Conservation (phyloP, 495 filamentous ascomycete genomes). For the Trichoderma parareesei region DNA sequence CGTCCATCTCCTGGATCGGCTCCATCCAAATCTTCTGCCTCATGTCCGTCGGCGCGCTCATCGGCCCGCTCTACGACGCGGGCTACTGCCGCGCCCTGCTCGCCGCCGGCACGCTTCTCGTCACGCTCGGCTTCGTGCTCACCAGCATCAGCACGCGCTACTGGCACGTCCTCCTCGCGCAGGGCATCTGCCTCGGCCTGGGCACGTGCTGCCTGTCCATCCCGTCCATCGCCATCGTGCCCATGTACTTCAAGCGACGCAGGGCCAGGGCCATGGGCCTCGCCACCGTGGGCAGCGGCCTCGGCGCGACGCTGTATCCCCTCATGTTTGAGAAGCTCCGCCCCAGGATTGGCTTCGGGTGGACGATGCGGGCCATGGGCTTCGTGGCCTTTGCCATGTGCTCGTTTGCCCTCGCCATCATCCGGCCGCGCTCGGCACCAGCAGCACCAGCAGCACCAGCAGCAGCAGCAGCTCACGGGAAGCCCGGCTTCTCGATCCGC, state of each 20-base stretch:
- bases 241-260: conserved; percentile 61
- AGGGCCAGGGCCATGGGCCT: conserved; percentile 61
- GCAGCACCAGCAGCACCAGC: conserved; percentile 6
- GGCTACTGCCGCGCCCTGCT: conserved; percentile 19
- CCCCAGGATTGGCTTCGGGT: conserved; percentile 51
- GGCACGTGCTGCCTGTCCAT: conserved; percentile 57
- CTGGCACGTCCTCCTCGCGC: conserved; percentile 54
- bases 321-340: conserved; percentile 50
- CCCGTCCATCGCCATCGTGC: conserved; percentile 50
- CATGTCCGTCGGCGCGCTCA: conserved; percentile 20
- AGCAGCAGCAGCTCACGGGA: not conserved
- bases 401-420: conserved; percentile 45
- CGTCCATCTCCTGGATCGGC: conserved; percentile 26
- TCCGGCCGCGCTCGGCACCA: conserved; percentile 37
- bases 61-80: conserved; percentile 19
- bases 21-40: conserved; percentile 21
- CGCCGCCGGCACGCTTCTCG: conserved; percentile 16
- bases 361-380: conserved; percentile 57
- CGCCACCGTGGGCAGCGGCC: conserved; percentile 53
- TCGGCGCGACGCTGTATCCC: conserved; percentile 62
- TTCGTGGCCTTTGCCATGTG: conserved; percentile 47
- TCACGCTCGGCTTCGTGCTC: conserved; percentile 66
- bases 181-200: conserved; percentile 47
- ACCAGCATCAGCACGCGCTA: conserved; percentile 50
- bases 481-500: not conserved